phyloP scores from a whole-genome alignment of 2,329 filamentous ascomycete genomes.

The Colletotrichum abscissum region DNA sequence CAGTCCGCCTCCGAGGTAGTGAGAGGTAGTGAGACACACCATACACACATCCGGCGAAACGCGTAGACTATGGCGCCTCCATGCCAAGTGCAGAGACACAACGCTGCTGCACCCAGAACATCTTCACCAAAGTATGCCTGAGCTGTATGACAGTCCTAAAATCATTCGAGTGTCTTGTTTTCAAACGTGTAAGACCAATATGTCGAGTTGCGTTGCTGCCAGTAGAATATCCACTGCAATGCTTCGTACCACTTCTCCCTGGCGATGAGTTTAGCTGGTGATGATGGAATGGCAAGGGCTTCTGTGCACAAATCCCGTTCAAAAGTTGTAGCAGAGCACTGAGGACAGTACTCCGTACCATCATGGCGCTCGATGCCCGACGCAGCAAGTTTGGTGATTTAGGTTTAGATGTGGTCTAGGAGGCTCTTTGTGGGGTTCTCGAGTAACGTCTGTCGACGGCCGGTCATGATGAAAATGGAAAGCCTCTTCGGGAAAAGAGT shows the following conservation, averaged over 20 bases:
- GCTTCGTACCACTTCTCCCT: neutral
- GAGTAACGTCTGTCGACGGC: constrained; percentile 2
- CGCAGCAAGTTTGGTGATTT: constrained; percentile 1
- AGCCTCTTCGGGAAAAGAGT: neutral
- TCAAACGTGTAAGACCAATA: neutral
- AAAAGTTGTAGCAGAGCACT: neutral
- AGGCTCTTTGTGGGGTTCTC: constrained; percentile 28
- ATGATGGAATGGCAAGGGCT: neutral
- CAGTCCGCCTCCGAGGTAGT: neutral
- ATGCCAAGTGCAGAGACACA: constrained; percentile 5
- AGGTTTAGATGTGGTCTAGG: constrained; percentile 5
- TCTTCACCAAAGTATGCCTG: neutral
- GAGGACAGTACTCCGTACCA: neutral
- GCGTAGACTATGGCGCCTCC: neutral
- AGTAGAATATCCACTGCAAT: neutral
- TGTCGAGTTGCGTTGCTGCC: neutral
- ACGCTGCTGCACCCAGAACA: neutral
- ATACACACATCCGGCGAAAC: neutral
- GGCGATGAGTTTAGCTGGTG: neutral
- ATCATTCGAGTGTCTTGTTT: neutral
- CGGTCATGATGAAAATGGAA: neutral
- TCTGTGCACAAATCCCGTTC: neutral
- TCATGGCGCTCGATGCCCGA: neutral
- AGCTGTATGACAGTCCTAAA: neutral
- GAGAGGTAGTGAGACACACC: constrained; percentile 7